Base-by-base conservation (phyloP, 106 monocot species). In the Iris macrosiphon region DNA sequence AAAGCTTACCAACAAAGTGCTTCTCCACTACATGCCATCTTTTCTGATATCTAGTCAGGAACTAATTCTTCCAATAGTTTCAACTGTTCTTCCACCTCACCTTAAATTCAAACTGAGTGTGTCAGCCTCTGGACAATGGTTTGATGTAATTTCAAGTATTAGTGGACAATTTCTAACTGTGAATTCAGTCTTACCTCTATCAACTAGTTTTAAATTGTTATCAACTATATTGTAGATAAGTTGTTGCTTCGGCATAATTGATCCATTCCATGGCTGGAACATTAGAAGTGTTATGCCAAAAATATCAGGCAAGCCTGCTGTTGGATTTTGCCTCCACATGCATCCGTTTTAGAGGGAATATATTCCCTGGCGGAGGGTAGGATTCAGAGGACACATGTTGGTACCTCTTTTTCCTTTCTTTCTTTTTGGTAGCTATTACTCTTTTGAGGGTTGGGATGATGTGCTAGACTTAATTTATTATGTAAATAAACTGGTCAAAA, bases 31-130 rank as follows among this genome's bases (percentile, higher is more conserved):
- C 46, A 66, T 49, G 72, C 42, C 6, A 32, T 62, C 64, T 84
- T 83, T 58, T 70, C 62, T 23, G 70, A 72, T 27, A 98, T 70
- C 91, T 91, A 98, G 62, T 98, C 90, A 43, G 98, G 90, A 60
- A 73, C 41, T 18, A 98, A 38, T 59, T 98, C 91, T 64, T 63
- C 54, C 42, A 98, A 52, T 18, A 98, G 55, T 11, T 43, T 72
- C 25, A 98, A 60, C 33, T 98, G 91, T 41, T 91, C 81, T 48
- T 98, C 98, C 17, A 78, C 75, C 68, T 98, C 98, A 75, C 45
- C 93, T 94, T 59, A 64, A 22, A 49, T 43, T 1, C 34, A 42
- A 31, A 38, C 27, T 5, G 28, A 11, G n/a, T n/a, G 45, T 15
- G 25, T 41, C 1, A 58, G 57, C 20, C 15, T 2, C 8, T 19